Percentiles rank a stretch among this genome's conserved stretches.
These are phyloP conservation scores for Leishmania turanica DNA, from an alignment of 208 protist genomes.

Conservation along the genomic window DNA sequence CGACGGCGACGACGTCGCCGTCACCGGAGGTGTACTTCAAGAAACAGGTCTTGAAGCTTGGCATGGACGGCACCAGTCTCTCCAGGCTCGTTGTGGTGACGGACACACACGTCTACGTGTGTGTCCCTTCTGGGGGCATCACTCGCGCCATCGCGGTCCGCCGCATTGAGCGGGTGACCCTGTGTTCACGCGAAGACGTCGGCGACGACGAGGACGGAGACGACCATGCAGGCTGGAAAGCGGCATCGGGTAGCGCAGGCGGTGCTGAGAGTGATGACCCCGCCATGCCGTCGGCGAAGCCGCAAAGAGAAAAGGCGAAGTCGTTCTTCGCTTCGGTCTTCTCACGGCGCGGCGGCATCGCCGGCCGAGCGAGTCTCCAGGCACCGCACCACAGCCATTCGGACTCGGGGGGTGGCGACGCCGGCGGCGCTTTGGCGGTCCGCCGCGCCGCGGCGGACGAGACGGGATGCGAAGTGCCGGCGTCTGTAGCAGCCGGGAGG, in stretches of 20 bases:
- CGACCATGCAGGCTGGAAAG: not conserved
- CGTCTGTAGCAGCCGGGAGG: not conserved
- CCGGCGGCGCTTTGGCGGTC: not conserved
- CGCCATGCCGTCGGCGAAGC: not conserved
- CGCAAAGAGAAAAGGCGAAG: not conserved
- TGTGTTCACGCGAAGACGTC: conserved; percentile 24
- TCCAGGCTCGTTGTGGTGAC: conserved; percentile 44
- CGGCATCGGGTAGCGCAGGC: not conserved
- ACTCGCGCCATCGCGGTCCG: conserved; percentile 44
- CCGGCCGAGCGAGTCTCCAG: not conserved
- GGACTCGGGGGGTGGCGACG: not conserved
- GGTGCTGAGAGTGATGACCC: not conserved
- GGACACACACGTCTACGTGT: conserved; percentile 39
- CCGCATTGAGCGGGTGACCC: conserved; percentile 33
- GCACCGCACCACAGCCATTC: not conserved
- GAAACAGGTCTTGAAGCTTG: conserved; percentile 47
- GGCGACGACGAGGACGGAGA: conserved; percentile 10
- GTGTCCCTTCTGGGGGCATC: conserved; percentile 45
- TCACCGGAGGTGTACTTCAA: conserved; percentile 21
- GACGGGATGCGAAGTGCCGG: not conserved
- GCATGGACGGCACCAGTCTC: conserved; percentile 46
- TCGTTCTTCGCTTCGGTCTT: conserved; percentile 17
- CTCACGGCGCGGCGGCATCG: not conserved
- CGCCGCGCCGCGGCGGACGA: not conserved
- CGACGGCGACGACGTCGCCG: not conserved